A percentile compares a stretch with the other conserved stretches of the same genome.
Conservation (phyloP, 129 eudicot species). For the Gnaphalium uliginosum region DNA sequence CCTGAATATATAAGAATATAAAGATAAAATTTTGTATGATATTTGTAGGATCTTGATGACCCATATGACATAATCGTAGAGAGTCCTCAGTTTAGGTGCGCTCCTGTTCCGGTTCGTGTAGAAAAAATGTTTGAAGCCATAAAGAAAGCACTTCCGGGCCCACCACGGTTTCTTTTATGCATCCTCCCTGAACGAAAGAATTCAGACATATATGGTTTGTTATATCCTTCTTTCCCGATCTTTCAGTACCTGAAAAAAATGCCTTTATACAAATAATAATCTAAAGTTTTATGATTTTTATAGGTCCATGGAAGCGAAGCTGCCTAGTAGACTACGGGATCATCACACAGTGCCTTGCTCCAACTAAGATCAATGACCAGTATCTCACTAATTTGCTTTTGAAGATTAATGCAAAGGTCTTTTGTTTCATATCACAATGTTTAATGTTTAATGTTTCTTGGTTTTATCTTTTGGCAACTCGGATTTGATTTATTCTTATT, state of each 20-base stretch:
- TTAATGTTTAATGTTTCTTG: not conserved
- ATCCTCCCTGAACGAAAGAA: conserved; percentile 63
- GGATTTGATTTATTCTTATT: not conserved
- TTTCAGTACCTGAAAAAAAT: not conserved
- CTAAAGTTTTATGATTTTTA: not conserved
- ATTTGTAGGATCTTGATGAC: conserved; percentile 32
- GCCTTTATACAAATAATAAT: not conserved
- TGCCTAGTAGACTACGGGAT: conserved; percentile 62
- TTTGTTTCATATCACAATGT: not conserved
- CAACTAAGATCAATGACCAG: conserved; percentile 59
- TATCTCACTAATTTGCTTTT: conserved; percentile 74
- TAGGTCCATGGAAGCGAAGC: conserved; percentile 86
- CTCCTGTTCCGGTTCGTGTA: conserved; percentile 61
- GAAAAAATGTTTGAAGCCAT: conserved; percentile 66
- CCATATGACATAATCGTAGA: conserved; percentile 61
- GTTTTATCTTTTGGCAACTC: not conserved
- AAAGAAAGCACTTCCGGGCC: conserved; percentile 44
- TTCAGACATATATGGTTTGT: conserved; percentile 54
- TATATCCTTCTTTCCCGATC: not conserved
- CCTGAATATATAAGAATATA: not conserved
- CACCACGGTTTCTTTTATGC: conserved; percentile 58
- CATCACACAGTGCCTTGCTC: conserved; percentile 83
- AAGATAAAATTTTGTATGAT: not conserved
- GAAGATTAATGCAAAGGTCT: conserved; percentile 76
- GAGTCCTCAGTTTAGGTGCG: conserved; percentile 49